These are phyloP conservation scores for Tetrahymena malaccensis DNA, from an alignment of 73 alveolate species.

Conservation along the genomic window DNA sequence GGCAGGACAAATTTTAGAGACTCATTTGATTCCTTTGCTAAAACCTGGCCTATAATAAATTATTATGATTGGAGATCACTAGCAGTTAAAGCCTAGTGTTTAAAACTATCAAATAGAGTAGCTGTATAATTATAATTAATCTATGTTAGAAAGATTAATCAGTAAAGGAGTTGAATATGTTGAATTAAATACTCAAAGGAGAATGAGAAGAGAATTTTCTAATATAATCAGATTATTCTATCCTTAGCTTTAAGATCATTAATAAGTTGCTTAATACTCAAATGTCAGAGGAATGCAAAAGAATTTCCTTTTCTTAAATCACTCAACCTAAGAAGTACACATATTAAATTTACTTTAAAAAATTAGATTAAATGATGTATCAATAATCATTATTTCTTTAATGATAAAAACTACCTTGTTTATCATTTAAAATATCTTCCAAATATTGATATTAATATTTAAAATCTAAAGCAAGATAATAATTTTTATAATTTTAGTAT, in stretches of 20 bases:
- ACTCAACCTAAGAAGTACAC: conserved; percentile 38
- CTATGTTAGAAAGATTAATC: conserved; percentile 82
- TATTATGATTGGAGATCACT: conserved; percentile 85
- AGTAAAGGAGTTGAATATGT: conserved; percentile 47
- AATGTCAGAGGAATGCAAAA: conserved; percentile 47
- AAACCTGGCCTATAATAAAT: conserved; percentile 53
- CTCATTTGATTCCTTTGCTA: conserved; percentile 64
- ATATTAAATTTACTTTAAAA: conserved; percentile 8
- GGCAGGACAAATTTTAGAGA: conserved; percentile 88
- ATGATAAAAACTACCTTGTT: too few relatives aligned
- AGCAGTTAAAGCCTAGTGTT: conserved; percentile 66
- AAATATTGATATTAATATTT: too few relatives aligned
- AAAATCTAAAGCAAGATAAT: too few relatives aligned
- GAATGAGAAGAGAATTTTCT: conserved; percentile 79
- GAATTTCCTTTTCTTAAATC: conserved; percentile 64
- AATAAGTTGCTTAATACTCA: conserved; percentile 30
- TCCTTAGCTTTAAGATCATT: conserved; percentile 44
- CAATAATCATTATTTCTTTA: too few relatives aligned
- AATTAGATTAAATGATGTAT: too few relatives aligned
- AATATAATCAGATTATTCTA: conserved; percentile 65
- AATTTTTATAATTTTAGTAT: too few relatives aligned
- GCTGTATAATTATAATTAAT: conserved; percentile 56
- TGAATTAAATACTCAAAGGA: conserved; percentile 62
- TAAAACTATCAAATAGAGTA: conserved; percentile 50
- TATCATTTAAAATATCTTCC: too few relatives aligned